Conservation (phyloP, 2,329 filamentous ascomycete genomes). For the Alternaria sp. region DNA sequence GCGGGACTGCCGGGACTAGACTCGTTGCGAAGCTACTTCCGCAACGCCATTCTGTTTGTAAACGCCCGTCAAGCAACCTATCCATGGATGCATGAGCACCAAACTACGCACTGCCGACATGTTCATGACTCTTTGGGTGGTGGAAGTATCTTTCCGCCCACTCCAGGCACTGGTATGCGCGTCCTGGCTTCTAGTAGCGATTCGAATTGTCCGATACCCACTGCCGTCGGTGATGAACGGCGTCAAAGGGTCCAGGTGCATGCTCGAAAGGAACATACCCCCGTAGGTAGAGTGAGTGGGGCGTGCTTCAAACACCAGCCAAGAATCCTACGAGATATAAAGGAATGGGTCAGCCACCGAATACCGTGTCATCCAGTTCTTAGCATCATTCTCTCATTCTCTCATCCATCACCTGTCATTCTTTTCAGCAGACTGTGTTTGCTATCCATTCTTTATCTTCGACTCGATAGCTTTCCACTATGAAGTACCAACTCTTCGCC, state of each 20-base stretch:
- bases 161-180: not conserved
- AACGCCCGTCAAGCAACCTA: not conserved
- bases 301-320: slow-evolving; percentile 11
- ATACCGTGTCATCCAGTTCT: not conserved
- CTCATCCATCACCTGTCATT: not conserved
- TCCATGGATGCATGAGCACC: not conserved
- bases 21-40: not conserved
- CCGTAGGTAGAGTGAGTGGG: slow-evolving; percentile 17
- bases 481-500: slow-evolving; percentile 29
- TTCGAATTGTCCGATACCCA: not conserved
- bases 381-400: slow-evolving; percentile 21
- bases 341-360: slow-evolving; percentile 3
- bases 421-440: slow-evolving; percentile 29
- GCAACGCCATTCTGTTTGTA: not conserved
- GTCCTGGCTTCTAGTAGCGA: not conserved
- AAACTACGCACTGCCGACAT: not conserved
- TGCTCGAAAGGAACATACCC: slow-evolving; percentile 6
- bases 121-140: not conserved
- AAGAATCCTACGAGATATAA: slow-evolving; percentile 19
- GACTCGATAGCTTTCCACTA: slow-evolving; percentile 10
- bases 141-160: not conserved
- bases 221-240: slow-evolving; percentile 7
- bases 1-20: not conserved
- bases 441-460: slow-evolving; percentile 26
- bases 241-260: not conserved